phyloP scores from a whole-genome alignment of 371 early-diverging fungal genomes.

The Circinella minor region DNA sequence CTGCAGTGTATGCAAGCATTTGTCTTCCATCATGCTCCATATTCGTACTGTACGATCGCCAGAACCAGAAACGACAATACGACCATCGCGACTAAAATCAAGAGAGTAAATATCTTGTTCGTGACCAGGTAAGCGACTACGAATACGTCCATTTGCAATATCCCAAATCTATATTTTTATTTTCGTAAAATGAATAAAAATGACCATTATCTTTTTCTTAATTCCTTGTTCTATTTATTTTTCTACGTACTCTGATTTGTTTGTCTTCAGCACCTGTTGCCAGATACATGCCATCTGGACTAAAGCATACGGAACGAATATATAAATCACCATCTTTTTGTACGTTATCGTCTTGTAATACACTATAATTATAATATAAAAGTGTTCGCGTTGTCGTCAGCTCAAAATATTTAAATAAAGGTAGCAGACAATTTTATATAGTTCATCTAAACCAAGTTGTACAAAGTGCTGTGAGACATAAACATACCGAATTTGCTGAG shows the following conservation, averaged over 20 bases:
- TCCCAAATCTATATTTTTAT: conserved; percentile 69
- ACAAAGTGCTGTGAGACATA: conserved; percentile 29
- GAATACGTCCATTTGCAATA: conserved; percentile 70
- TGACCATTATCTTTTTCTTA: no score
- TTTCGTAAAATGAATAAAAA: neutral
- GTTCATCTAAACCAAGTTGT: no score
- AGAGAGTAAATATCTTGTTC: conserved; percentile 97
- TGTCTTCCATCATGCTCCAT: conserved; percentile 85
- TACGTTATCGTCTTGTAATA: conserved; percentile 78
- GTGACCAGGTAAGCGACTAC: conserved; percentile 83
- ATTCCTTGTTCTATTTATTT: neutral
- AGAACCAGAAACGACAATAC: conserved; percentile 90
- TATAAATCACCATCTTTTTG: conserved; percentile 85
- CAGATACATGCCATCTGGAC: conserved; percentile 88
- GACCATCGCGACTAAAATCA: conserved; percentile 94
- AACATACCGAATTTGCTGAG: conserved; percentile 55
- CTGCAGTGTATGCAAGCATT: conserved; percentile 71
- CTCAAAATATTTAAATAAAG: neutral
- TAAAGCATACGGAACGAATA: conserved; percentile 96
- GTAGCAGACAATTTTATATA: no score
- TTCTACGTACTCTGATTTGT: conserved; percentile 78
- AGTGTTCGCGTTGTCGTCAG: neutral
- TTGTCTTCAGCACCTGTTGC: conserved; percentile 98
- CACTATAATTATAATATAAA: conserved; percentile 18
- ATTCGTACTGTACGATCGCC: conserved; percentile 93